Base-by-base conservation (phyloP, 2,329 filamentous ascomycete genomes). In the Hypoxylon rubiginosum region DNA sequence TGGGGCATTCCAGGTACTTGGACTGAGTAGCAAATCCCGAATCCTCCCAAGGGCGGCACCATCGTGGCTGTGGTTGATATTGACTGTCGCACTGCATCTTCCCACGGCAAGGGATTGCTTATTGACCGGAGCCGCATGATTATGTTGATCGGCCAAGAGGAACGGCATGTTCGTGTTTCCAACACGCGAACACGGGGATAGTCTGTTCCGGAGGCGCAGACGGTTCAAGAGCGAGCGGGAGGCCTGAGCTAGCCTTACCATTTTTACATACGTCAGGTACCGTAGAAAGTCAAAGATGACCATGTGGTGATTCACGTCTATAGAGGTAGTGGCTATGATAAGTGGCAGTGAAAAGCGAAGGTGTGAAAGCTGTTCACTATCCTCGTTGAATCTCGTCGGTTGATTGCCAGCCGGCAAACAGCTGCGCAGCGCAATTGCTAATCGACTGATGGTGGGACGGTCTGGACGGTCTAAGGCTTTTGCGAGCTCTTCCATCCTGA, bases 361-460 rank as follows among this genome's bases (percentile, higher is more conserved):
- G 15, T 46, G 13, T 30, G 43, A 51, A 21, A 52, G 52, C n/a
- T 56, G 17, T 46, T 1, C 34, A 32, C 26, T 48, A 2, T 24
- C n/a, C n/a, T 26, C 7, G 11, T 24, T 24, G 9, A 6, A 15
- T 41, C 7, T 32, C 7, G 4, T 41, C 50, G 46, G 54, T 3
- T 53, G 52, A 32, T n/a, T 1, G 51, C n/a, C 64, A 54, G 48
- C 19, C 57, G 55, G 17, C 21, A 1, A n/a, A n/a, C 66, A 57
- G 58, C 58, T 59, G 67, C 13, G 11, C 2, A 19, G 0, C 7
- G 1, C 5, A n/a, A 15, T n/a, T n/a, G 6, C 17, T 28, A 21
- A 62, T 69, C 51, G 59, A 17, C 46, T 64, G 64, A 64, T 59
- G 51, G 64, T 69, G 66, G 66, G 62, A 52, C 56, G 66, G 56